These are phyloP conservation scores for Sphagnum tenellum DNA, from an alignment of 225 moss, liverwort and hornwort genomes.

Conservation along the genomic window DNA sequence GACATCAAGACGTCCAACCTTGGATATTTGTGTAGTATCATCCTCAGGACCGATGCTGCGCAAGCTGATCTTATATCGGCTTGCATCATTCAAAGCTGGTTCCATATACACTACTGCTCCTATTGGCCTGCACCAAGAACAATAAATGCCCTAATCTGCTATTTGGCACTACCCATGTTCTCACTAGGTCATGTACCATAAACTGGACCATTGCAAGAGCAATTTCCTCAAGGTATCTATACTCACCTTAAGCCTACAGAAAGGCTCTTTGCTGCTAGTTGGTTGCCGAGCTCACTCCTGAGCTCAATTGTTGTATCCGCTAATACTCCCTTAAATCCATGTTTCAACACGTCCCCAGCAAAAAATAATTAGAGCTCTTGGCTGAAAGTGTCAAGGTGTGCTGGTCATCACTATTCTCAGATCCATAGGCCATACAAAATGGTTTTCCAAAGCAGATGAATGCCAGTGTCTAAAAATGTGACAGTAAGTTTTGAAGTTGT, in stretches of 20 bases:
- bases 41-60: conserved; percentile 64
- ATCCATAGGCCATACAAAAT: no score
- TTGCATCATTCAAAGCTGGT: conserved; percentile 35
- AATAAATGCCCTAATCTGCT: no score
- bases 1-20: conserved; percentile 21
- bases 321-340: conserved; percentile 39
- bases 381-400: no score
- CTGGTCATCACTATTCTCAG: no score
- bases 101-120: conserved; percentile 84
- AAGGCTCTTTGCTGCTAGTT: conserved; percentile 69
- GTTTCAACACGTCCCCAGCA: background rate
- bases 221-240: no score
- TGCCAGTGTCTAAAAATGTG: no score
- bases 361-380: no score
- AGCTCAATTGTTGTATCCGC: conserved; percentile 45
- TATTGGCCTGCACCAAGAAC: conserved; percentile 42
- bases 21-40: conserved; percentile 68
- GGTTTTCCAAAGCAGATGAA: no score
- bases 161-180: no score
- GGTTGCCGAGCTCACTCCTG: conserved; percentile 75
- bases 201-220: no score
- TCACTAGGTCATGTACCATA: no score
- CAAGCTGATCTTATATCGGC: conserved; percentile 59
- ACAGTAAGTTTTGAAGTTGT: no score
- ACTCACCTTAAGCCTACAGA: conserved; percentile 54